These are phyloP conservation scores for Boechera divaricarpa DNA, from an alignment of 345 rosid species.

Conservation along the genomic window DNA sequence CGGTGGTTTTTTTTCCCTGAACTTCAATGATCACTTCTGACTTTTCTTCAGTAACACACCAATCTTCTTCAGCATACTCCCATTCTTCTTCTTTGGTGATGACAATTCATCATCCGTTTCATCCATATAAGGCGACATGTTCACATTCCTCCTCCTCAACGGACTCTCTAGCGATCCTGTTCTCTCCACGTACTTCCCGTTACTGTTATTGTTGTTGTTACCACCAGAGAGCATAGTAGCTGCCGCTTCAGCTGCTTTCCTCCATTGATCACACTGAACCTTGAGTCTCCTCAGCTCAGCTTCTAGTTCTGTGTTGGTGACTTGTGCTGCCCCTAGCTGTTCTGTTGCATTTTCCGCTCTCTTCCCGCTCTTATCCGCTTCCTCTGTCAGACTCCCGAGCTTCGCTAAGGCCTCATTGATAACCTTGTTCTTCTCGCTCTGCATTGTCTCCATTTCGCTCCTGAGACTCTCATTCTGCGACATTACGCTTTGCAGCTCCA, in stretches of 20 bases:
- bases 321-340: constrained; percentile 80
- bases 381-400: constrained; percentile 64
- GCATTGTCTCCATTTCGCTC: constrained; percentile 56
- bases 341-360: constrained; percentile 66
- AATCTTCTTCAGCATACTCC: constrained; percentile 85
- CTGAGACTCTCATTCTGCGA: constrained; percentile 64
- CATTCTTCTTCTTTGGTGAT: constrained; percentile 88
- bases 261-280: constrained; percentile 98
- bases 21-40: constrained; percentile 53
- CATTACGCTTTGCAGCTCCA: constrained; percentile 52
- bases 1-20: neutral
- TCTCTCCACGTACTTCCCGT: constrained; percentile 69
- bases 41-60: constrained; percentile 93
- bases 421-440: constrained; percentile 57
- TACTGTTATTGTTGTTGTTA: constrained; percentile 51
- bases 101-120: constrained; percentile 77
- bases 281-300: constrained; percentile 86
- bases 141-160: constrained; percentile 49
- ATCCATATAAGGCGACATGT: constrained; percentile 74
- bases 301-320: constrained; percentile 76
- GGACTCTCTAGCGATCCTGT: constrained; percentile 64
- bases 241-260: constrained; percentile 98
- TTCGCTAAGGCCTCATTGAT: constrained; percentile 69
- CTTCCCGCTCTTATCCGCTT: constrained; percentile 73
- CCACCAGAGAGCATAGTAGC: constrained; percentile 81